A percentile compares a stretch with the other conserved stretches of the same genome.
phyloP scores from a whole-genome alignment of 1,284 basidiomycete species.

The Ustilago loliicola region DNA sequence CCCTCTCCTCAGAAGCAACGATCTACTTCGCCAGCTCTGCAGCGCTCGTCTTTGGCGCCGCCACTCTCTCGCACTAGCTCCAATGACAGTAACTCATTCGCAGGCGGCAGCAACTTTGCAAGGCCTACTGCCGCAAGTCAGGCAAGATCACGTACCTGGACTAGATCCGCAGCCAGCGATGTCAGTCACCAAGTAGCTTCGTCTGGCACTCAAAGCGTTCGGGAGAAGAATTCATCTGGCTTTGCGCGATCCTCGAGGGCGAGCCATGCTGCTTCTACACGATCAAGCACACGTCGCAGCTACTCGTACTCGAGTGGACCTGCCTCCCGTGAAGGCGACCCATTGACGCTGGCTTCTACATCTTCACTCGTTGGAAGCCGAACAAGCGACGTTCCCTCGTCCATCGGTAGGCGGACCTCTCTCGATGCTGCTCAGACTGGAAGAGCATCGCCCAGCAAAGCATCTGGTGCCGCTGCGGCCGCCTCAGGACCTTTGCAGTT shows the following conservation, averaged over 20 bases:
- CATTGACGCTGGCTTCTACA: background rate
- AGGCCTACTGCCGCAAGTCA: constrained; percentile 57
- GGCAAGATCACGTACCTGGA: constrained; percentile 42
- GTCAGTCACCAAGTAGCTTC: constrained; percentile 15
- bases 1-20: constrained; percentile 62
- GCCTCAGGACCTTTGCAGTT: constrained; percentile 35
- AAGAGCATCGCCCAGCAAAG: constrained; percentile 22
- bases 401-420: constrained; percentile 19
- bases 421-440: constrained; percentile 15
- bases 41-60: constrained; percentile 11
- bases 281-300: constrained; percentile 34
- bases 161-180: constrained; percentile 36
- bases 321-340: constrained; percentile 8
- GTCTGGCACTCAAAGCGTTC: background rate
- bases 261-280: constrained; percentile 19
- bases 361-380: constrained; percentile 11
- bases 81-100: constrained; percentile 9
- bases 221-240: constrained; percentile 13
- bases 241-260: constrained; percentile 15
- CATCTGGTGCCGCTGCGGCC: background rate
- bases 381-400: background rate
- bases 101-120: constrained; percentile 40
- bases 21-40: constrained; percentile 23
- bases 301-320: constrained; percentile 37
- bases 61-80: constrained; percentile 28